Conservation (phyloP, 768 basidiomycete genomes). For the Candolleomyces aberdarensis region DNA sequence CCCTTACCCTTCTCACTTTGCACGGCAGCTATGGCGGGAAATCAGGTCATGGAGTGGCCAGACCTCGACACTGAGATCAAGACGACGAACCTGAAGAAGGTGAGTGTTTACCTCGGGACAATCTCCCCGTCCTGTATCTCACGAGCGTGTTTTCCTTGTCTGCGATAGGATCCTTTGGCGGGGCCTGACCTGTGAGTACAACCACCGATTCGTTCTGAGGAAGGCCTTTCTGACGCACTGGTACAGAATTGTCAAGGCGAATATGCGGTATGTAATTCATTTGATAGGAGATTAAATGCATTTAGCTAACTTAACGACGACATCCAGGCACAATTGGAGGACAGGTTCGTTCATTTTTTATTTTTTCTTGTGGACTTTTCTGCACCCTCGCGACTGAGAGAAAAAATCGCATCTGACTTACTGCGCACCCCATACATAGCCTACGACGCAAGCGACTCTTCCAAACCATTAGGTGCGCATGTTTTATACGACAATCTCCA, state of each 20-base stretch:
- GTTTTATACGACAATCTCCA: not conserved
- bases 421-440: not conserved
- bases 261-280: slow-evolving; percentile 36
- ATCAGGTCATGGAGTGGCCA: slow-evolving; percentile 60
- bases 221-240: not conserved
- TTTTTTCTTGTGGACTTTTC: slow-evolving; percentile 32
- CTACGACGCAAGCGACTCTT: not conserved
- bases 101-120: slow-evolving; percentile 18
- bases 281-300: not conserved
- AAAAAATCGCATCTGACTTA: not conserved
- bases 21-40: slow-evolving; percentile 50
- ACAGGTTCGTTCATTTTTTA: slow-evolving; percentile 29
- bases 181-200: slow-evolving; percentile 40
- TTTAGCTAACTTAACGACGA: not conserved
- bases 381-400: not conserved
- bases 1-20: not conserved
- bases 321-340: slow-evolving; percentile 44
- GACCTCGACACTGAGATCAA: slow-evolving; percentile 62
- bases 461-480: slow-evolving; percentile 34
- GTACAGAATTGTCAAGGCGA: slow-evolving; percentile 37
- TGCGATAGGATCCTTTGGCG: slow-evolving; percentile 36
- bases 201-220: not conserved
- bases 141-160: not conserved
- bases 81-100: slow-evolving; percentile 50
- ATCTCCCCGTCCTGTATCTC: not conserved